Evolutionary conservation across 768 basidiomycete species (phyloP).

Genomic region (Psilocybe cyanescens): DNA sequence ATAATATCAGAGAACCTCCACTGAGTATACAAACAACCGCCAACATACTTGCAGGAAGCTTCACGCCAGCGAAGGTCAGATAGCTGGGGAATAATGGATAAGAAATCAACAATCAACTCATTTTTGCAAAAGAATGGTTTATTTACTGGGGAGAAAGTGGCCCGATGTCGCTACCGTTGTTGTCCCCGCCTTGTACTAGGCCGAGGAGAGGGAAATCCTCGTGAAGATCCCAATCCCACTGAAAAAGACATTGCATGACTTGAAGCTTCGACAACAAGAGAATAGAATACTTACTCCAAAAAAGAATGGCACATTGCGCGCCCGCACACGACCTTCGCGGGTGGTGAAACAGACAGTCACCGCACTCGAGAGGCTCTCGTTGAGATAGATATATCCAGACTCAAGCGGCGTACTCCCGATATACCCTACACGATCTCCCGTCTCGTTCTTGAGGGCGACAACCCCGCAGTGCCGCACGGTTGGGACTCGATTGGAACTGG

Average conservation of each 20-base stretch:
- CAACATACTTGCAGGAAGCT: constrained; percentile 16
- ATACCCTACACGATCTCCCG: constrained; percentile 5
- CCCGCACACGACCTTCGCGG: not conserved
- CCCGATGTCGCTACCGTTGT: constrained; percentile 12
- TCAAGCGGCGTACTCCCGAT: constrained; percentile 1
- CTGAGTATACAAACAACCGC: not conserved
- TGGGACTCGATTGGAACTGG: not conserved
- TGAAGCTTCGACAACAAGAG: too few relatives aligned
- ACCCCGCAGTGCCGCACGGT: constrained; percentile 5
- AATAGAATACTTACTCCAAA: constrained; percentile 6
- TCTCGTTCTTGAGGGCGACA: constrained; percentile 4
- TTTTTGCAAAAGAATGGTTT: not conserved
- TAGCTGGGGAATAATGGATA: not conserved
- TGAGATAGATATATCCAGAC: constrained; percentile 5
- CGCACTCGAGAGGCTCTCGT: constrained; percentile 4
- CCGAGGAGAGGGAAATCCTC: constrained; percentile 18
- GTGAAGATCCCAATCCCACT: constrained; percentile 7
- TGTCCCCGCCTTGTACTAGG: constrained; percentile 13
- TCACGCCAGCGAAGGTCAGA: constrained; percentile 13
- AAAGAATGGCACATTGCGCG: not conserved
- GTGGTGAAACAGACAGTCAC: constrained; percentile 11
- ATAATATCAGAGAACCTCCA: too few relatives aligned
- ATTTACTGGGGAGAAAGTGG: constrained; percentile 12
- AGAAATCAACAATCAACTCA: too few relatives aligned
- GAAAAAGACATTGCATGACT: not conserved